phyloP scores from a whole-genome alignment of 108 stramenopile species.

The Stephanodiscus minutulus region DNA sequence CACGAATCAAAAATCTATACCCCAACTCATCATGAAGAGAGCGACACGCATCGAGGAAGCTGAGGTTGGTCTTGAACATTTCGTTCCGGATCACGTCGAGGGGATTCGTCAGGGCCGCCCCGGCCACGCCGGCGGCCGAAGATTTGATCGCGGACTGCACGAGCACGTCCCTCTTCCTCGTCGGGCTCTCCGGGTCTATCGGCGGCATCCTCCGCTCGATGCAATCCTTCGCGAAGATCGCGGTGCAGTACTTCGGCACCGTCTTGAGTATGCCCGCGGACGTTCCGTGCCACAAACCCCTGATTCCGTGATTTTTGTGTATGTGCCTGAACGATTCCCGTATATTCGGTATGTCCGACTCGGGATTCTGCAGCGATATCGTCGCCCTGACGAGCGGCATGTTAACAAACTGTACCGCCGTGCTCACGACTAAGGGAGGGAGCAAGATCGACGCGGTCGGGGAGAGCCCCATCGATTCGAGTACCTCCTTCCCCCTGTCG shows the following conservation, averaged over 20 bases:
- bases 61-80: constrained; percentile 96
- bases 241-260: constrained; percentile 97
- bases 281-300: constrained; percentile 91
- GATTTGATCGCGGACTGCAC: constrained; percentile 89
- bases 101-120: constrained; percentile 96
- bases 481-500: constrained; percentile 78
- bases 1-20: constrained; percentile 66
- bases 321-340: constrained; percentile 74
- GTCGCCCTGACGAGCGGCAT: constrained; percentile 93
- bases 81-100: constrained; percentile 97
- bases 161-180: constrained; percentile 62
- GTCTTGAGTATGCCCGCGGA: constrained; percentile 95
- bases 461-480: constrained; percentile 42
- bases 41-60: constrained; percentile 61
- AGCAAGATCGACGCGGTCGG: constrained; percentile 59
- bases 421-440: constrained; percentile 85
- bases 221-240: constrained; percentile 91
- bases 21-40: constrained; percentile 64
- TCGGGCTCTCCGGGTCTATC: constrained; percentile 61
- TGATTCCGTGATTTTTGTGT: constrained; percentile 70
- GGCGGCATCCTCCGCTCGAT: constrained; percentile 63
- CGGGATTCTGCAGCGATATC: constrained; percentile 91
- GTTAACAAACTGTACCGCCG: constrained; percentile 91
- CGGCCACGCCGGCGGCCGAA: constrained; percentile 91
- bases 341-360: constrained; percentile 69